Base-by-base conservation (phyloP, 345 rosid species). In the Geranium brycei region DNA sequence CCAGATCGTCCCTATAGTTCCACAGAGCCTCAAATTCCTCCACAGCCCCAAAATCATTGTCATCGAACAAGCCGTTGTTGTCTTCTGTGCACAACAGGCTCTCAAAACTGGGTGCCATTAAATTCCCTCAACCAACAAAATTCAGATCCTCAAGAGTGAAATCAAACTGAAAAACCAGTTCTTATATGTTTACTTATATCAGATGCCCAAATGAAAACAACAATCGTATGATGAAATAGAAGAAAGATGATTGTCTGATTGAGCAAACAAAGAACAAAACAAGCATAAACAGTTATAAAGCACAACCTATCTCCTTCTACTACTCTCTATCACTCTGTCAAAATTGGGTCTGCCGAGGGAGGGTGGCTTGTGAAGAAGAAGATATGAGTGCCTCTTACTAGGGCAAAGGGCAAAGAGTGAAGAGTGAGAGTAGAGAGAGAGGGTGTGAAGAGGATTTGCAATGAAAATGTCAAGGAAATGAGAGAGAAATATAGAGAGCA, bases 41-140 rank as follows among this genome's bases (percentile, higher is more conserved):
- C 57, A 35, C 69, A 65, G 61, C 57, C 61, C 62, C 72, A 59
- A 47, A 69, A 51, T 73, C 81, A 65, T 70, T 77, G 66, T 82
- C 81, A 72, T 69, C 76, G 66, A 83, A 79, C 59, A 84, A 70
- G 58, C 79, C 64, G 10, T 35, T 35, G 63, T 75, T 67, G 51
- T 80, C 91, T 55, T 83, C 91, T 16, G 75, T 76, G 55, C 91
- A 86, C 28, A 83, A 71, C 28, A 86, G 85, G 66, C 84, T 73
- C 19, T 86, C 88, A 74, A 83, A 80, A 77, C 86, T 83, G 7
- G 88, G 81, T 53, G 83, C 86, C 91, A 86, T 86, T 76, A 40
- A 64, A 61, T 47, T 61, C 12, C 18, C 53, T 53, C 61, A 59
- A 58, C 28, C 19, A 58, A 23, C 28, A 23, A 23, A 23, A 23